Evolutionary conservation across 1,139 yeast species (phyloP).

Genomic region (Petasospora fabianii): DNA sequence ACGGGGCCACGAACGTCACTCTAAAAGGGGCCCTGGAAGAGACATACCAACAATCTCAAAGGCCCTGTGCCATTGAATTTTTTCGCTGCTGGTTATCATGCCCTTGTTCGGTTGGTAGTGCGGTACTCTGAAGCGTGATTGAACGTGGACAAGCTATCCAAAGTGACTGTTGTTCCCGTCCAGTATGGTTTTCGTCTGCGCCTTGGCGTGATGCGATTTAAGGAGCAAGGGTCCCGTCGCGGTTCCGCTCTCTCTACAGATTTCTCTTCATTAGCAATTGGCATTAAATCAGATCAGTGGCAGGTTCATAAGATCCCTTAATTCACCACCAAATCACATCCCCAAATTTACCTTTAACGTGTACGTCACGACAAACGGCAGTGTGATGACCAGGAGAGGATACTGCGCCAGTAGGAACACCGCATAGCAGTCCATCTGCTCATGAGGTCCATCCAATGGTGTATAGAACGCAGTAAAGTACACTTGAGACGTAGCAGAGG

Average conservation of each 20-base stretch:
- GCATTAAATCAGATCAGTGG: too few relatives aligned
- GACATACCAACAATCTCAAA: conserved; percentile 13
- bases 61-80: conserved; percentile 17
- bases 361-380: conserved; percentile 67
- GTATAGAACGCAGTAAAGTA: conserved; percentile 76
- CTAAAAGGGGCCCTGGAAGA: too few relatives aligned
- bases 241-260: too few relatives aligned
- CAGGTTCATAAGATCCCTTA: too few relatives aligned
- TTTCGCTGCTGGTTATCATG: conserved; percentile 8
- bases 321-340: neutral
- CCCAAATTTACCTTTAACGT: conserved; percentile 32
- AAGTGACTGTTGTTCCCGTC: too few relatives aligned
- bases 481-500: conserved; percentile 69
- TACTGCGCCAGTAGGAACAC: conserved; percentile 61
- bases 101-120: neutral
- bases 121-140: too few relatives aligned
- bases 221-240: too few relatives aligned
- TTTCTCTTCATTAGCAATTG: too few relatives aligned
- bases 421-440: conserved; percentile 75
- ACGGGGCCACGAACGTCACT: too few relatives aligned
- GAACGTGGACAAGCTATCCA: too few relatives aligned
- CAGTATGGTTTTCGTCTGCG: too few relatives aligned
- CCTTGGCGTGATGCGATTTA: too few relatives aligned
- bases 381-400: conserved; percentile 49
- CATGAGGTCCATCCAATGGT: conserved; percentile 50